These are phyloP conservation scores for Olyra latifolia DNA, from an alignment of 176 grass and related monocot genomes.

Conservation along the genomic window DNA sequence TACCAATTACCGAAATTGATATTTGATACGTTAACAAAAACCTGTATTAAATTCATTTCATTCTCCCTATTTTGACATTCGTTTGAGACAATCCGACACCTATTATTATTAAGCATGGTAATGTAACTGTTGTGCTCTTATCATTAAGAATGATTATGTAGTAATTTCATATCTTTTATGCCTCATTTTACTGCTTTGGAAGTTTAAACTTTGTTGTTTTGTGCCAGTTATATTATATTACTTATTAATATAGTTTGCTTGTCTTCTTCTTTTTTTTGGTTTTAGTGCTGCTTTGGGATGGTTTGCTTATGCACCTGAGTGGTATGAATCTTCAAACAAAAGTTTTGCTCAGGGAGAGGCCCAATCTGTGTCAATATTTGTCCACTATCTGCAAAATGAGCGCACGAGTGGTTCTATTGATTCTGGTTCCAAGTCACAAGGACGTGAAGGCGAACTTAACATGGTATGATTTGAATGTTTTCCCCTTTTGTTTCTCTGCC, in stretches of 20 bases:
- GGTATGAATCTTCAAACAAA: slow-evolving; percentile 93
- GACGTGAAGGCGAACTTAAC: slow-evolving; percentile 67
- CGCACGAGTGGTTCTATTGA: slow-evolving; percentile 41
- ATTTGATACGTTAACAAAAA: background rate
- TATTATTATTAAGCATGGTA: slow-evolving; percentile 2
- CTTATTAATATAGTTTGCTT: slow-evolving; percentile 33
- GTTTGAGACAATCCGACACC: background rate
- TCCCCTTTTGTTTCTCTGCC: background rate
- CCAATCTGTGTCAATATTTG: slow-evolving; percentile 94
- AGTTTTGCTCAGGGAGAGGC: slow-evolving; percentile 88
- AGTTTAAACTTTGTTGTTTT: slow-evolving; percentile 34
- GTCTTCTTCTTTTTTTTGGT: slow-evolving; percentile 17
- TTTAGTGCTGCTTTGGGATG: slow-evolving; percentile 94
- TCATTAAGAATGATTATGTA: slow-evolving; percentile 8
- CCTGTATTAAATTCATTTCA: background rate
- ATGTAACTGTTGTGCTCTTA: background rate
- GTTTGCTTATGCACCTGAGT: slow-evolving; percentile 95
- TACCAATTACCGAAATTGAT: background rate
- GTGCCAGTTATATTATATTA: slow-evolving; percentile 16
- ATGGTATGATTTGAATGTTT: slow-evolving; percentile 51
- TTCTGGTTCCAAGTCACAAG: slow-evolving; percentile 62
- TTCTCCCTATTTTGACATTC: background rate
- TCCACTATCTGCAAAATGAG: slow-evolving; percentile 84
- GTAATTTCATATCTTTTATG: slow-evolving; percentile 1
- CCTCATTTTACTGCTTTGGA: background rate